Conservation (phyloP, 1,284 basidiomycete genomes). For the Schizophyllum amplum region DNA sequence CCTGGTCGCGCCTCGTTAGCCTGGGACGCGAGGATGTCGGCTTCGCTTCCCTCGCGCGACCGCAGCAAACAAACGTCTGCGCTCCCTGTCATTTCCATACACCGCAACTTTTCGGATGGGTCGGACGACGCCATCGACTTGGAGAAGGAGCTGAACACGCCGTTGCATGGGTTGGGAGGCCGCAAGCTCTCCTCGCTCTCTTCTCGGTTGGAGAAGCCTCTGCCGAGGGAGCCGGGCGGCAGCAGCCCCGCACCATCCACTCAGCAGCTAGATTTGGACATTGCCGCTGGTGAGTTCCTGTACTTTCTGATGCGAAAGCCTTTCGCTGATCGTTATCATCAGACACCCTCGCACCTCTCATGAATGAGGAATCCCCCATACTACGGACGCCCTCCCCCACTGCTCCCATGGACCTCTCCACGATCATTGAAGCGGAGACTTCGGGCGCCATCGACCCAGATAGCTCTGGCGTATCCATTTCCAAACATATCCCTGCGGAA, state of each 20-base stretch:
- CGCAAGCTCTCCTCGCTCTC: not conserved
- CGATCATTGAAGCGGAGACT: conserved; percentile 64
- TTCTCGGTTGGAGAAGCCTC: not conserved
- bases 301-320: no score
- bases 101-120: not conserved
- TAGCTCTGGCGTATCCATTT: conserved; percentile 24
- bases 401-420: conserved; percentile 47
- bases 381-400: conserved; percentile 29
- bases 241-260: not conserved
- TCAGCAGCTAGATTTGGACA: not conserved
- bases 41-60: not conserved
- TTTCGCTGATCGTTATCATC: no score
- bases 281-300: not conserved
- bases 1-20: not conserved
- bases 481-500: conserved; percentile 38
- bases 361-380: conserved; percentile 18
- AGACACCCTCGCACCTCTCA: not conserved
- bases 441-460: conserved; percentile 32
- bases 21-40: not conserved
- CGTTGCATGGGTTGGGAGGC: not conserved
- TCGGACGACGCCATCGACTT: not conserved
- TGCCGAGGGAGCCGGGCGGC: not conserved
- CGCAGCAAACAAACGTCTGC: not conserved
- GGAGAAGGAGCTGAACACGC: not conserved
- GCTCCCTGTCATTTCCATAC: not conserved